These are phyloP conservation scores for Gamarada debralockiae DNA, from an alignment of 495 filamentous ascomycete species.

Conservation along the genomic window DNA sequence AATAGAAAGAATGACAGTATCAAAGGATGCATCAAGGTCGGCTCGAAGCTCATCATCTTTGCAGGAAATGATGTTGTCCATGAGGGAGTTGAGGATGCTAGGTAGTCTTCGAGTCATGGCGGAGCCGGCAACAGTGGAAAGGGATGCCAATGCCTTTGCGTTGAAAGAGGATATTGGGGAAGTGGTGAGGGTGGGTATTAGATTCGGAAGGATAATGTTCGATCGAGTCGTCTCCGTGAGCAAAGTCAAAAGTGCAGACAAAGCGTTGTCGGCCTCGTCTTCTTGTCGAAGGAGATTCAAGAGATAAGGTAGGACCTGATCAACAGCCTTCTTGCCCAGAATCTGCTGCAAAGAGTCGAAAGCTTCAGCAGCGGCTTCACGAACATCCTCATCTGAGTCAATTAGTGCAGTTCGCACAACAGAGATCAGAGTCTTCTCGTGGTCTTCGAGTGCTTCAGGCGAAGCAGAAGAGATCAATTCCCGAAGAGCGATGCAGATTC, in stretches of 20 bases:
- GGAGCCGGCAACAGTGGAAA: conserved; percentile 83
- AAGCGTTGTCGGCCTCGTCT: conserved; percentile 83
- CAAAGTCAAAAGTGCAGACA: conserved; percentile 87
- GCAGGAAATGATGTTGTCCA: conserved; percentile 82
- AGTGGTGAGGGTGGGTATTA: conserved; percentile 85
- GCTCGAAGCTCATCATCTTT: conserved; percentile 69
- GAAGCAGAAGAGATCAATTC: conserved; percentile 93
- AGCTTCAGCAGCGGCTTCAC: conserved; percentile 94
- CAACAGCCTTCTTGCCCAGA: conserved; percentile 86
- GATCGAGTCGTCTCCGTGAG: conserved; percentile 90
- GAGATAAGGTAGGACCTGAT: conserved; percentile 91
- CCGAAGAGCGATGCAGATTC: conserved; percentile 92
- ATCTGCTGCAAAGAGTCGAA: conserved; percentile 93
- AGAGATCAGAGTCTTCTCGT: conserved; percentile 90
- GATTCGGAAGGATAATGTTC: conserved; percentile 93
- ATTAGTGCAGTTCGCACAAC: conserved; percentile 92
- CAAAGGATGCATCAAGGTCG: conserved; percentile 77
- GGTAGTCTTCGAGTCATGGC: conserved; percentile 88
- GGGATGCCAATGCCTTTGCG: conserved; percentile 83
- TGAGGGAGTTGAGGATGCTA: conserved; percentile 83
- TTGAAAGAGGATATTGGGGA: conserved; percentile 95
- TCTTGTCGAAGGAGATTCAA: conserved; percentile 81
- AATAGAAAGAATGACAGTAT: conserved; percentile 84
- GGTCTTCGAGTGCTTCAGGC: conserved; percentile 83
- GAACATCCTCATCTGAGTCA: conserved; percentile 81